Evolutionary conservation across 257 asterid genomes (phyloP).

Genomic region (Solanum lignicaule): DNA sequence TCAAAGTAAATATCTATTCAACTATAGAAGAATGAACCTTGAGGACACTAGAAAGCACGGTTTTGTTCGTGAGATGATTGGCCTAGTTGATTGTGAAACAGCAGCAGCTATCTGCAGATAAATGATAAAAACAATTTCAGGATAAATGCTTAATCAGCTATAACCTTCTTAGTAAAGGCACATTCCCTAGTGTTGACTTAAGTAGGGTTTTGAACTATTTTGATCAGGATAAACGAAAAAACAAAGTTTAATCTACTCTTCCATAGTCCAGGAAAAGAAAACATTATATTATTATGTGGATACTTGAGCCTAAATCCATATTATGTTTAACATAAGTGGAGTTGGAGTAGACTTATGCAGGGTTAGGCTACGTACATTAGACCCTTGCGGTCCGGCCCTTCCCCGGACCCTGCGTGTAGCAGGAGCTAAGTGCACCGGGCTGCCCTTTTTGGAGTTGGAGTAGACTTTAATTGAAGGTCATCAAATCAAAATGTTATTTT

Average conservation of each 20-base stretch:
- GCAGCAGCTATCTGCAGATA: constrained; percentile 53
- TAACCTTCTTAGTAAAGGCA: neutral
- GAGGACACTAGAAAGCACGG: constrained; percentile 54
- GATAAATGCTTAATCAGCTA: neutral
- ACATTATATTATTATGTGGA: neutral
- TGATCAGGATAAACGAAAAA: neutral
- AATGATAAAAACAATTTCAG: neutral
- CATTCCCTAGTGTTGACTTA: neutral
- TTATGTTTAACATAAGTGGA: neutral
- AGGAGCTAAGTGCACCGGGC: neutral
- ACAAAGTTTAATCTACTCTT: neutral
- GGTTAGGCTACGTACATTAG: neutral
- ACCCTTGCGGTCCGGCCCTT: neutral
- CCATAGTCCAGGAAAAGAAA: neutral
- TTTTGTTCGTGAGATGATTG: constrained; percentile 38
- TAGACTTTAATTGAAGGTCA: neutral
- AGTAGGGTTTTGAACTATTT: neutral
- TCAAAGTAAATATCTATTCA: neutral
- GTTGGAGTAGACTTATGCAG: neutral
- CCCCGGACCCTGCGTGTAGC: too few species aligned
- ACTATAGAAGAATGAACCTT: constrained; percentile 29
- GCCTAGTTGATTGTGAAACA: constrained; percentile 46
- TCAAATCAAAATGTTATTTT: neutral
- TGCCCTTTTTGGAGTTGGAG: neutral
- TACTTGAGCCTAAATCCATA: neutral